Evolutionary conservation across 257 asterid species (phyloP).

Genomic region (Solanum appendiculatum): DNA sequence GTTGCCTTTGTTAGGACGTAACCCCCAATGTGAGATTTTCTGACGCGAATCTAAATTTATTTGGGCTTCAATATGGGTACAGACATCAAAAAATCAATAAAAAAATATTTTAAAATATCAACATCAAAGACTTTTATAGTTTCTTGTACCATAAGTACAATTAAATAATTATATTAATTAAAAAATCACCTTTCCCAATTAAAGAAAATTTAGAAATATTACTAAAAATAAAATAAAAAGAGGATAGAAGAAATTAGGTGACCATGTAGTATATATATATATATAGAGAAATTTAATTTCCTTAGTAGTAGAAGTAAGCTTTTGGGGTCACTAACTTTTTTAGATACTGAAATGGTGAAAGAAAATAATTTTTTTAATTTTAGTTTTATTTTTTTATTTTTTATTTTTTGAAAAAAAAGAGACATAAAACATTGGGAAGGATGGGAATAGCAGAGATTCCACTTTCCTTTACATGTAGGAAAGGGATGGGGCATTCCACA

Average conservation of each 20-base stretch:
- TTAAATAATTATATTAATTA: background rate
- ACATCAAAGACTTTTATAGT: background rate
- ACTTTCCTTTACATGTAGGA: slow-evolving; percentile 55
- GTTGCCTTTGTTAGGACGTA: accelerated
- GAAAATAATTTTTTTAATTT: background rate
- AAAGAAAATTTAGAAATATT: background rate
- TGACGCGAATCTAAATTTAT: accelerated
- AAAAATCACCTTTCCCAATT: background rate
- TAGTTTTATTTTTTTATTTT: background rate
- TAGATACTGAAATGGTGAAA: background rate
- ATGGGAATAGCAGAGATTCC: slow-evolving; percentile 92
- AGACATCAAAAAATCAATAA: no score
- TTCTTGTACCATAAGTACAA: background rate
- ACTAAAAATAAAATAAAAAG: no score
- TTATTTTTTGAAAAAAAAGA: background rate
- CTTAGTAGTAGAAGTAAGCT: background rate
- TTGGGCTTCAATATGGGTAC: accelerated
- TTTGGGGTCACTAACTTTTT: background rate
- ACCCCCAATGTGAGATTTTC: background rate
- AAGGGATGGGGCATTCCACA: slow-evolving; percentile 80
- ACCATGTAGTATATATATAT: background rate
- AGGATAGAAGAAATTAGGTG: background rate
- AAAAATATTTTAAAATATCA: background rate
- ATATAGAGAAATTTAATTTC: background rate
- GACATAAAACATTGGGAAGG: slow-evolving; percentile 71